Conservation (phyloP, 2,329 filamentous ascomycete species). For the Ceratocystis diversiconidia region DNA sequence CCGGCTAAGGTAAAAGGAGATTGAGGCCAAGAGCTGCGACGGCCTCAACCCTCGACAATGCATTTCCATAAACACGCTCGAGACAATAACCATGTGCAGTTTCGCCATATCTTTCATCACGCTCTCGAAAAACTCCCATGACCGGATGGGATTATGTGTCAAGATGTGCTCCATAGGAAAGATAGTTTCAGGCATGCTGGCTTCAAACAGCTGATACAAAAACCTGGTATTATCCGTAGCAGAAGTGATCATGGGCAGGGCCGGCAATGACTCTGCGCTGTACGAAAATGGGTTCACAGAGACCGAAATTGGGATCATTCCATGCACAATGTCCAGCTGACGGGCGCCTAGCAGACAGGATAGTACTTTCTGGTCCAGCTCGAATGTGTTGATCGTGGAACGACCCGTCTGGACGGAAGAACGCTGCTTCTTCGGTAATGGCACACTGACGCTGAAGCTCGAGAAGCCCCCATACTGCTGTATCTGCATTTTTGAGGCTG, state of each 20-base stretch:
- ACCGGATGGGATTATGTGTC: conserved; percentile 16
- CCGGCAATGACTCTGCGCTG: background rate
- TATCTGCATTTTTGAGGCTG: conserved; percentile 9
- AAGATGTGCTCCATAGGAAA: conserved; percentile 15
- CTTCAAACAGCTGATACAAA: conserved; percentile 13
- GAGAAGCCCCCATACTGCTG: conserved; percentile 13
- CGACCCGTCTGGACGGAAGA: background rate
- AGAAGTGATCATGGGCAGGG: background rate
- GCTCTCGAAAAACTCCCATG: conserved; percentile 16
- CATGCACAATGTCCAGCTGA: conserved; percentile 9
- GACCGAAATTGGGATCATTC: background rate
- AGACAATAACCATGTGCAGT: conserved; percentile 16
- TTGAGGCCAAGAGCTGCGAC: conserved; percentile 12
- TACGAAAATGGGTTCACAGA: conserved; percentile 1
- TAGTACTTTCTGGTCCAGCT: conserved; percentile 14
- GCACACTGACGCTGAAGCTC: conserved; percentile 10
- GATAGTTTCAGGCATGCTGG: conserved; percentile 17
- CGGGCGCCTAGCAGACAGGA: conserved; percentile 12
- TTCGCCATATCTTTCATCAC: conserved; percentile 16
- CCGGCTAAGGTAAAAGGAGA: conserved; percentile 16
- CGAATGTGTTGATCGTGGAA: background rate
- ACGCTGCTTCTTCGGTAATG: background rate
- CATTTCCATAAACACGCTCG: conserved; percentile 17
- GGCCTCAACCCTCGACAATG: conserved; percentile 16
- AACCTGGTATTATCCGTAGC: conserved; percentile 16